Evolutionary conservation across 1,139 yeast genomes (phyloP), one percentile per base, ranked within the genome.

Genomic region (Debaryomyces psychrophilus): DNA sequence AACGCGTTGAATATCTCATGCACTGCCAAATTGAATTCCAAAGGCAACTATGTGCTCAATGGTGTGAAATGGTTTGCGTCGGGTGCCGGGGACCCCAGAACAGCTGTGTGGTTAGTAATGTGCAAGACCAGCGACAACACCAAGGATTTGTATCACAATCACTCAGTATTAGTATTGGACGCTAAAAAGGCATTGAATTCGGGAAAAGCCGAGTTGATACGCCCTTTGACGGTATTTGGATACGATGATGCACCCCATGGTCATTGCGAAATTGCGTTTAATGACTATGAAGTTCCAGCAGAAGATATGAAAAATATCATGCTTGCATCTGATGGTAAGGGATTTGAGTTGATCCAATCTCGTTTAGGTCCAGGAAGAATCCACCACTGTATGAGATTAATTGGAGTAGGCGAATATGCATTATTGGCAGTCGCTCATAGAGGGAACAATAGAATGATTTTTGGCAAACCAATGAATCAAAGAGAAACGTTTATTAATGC

Each of bases 51-150:
- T 54, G 81, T 82, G 3, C 56, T 85, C 41, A 81, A 81, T 52
- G 90, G 90, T 8, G 74, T 82, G 51, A 85, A 85, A 60, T 85
- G 90, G 90, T 84, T 85, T 76, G 85, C 87, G 2, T 81, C 87
- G 0, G 89, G 89, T 25, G 89, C 88, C 31, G 89, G 87, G 17
- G 89, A 85, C 61, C 88, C 88, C 20, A 72, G 86, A 47, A 77
- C 83, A 61, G 57, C 70, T 28, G 80, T 77, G 42, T 81, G 87
- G 85, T 69, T 85, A 44, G 79, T 81, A n/a, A 82, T 85, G 86
- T 85, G 87, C 52, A 75, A 82, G 60, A 83, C 87, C 4, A 62
- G 61, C 40, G 71, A 75, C 48, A 57, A 66, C 39, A 56, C 61
- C 14, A 54, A 71, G 12, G 56, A 55, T 11, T 59, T 59, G 1